Base-by-base conservation (phyloP, 345 rosid species). In the Salix suchowensis region DNA sequence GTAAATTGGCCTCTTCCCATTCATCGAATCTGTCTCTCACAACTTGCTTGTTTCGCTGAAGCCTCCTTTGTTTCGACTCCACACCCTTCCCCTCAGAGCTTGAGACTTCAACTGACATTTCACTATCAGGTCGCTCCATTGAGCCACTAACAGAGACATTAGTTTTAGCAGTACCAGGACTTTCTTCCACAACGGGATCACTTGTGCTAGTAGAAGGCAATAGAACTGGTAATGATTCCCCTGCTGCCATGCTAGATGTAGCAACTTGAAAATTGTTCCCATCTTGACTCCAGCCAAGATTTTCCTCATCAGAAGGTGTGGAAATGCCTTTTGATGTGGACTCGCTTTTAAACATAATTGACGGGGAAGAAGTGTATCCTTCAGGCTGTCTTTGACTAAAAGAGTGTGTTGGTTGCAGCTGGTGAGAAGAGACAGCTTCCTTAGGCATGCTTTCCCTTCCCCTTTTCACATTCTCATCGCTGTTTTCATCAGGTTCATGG, bases 1-100 rank as follows among this genome's bases (percentile, higher is more conserved):
- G 80, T 73, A 66, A 77, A 78, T 89, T 89, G 46, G 98, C 99
- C 79, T 96, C 98, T 87, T 96, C 99, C 99, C 99, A 96, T 66
- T 93, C 97, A 73, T 93, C 98, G 85, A 92, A 96, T 79, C 86
- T 89, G 76, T 96, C 95, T 62, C 84, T 89, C 34, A 82, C 71
- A 42, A 93, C 93, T 80, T 93, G 98, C 77, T 84, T 87, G 66
- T 82, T 82, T 77, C 93, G 84, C 78, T 89, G 96, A 79, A 96
- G 88, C 82, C 76, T 93, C 85, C 90, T 91, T 76, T 79, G 93
- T 83, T 75, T 91, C 72, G 87, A 78, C 2, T 80, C 83, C 32
- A 88, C 86, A 65, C 78, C 88, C 67, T 80, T 81, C 39, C 69
- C 83, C 18, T 70, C 75, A 60, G 80, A 74, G 65, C 83, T 86